Percentiles rank a stretch among this genome's conserved stretches.
phyloP scores from a whole-genome alignment of 1,284 basidiomycete species.

The Cryptococcus neoformans region DNA sequence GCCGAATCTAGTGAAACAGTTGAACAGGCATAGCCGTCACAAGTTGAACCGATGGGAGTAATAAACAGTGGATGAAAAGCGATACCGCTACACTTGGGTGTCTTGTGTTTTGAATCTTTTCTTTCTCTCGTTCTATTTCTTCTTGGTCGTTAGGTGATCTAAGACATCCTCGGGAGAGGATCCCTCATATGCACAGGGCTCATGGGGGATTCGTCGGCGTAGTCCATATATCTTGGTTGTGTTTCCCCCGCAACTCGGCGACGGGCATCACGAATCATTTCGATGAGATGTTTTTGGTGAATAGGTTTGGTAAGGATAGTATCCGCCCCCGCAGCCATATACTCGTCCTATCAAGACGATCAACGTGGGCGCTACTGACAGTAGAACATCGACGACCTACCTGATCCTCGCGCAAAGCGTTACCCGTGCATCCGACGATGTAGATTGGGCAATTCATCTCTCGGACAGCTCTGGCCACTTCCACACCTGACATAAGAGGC shows the following conservation, averaged over 20 bases:
- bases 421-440: constrained; percentile 65
- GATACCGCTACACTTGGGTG: no score
- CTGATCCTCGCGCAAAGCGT: constrained; percentile 61
- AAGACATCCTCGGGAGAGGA: no score
- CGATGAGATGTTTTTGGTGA: constrained; percentile 37
- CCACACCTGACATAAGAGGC: constrained; percentile 74
- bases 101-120: no score
- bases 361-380: background rate
- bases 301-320: constrained; percentile 44
- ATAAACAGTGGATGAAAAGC: no score
- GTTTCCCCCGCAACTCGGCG: constrained; percentile 32
- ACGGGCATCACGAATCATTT: constrained; percentile 37
- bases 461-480: constrained; percentile 64
- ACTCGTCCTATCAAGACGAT: constrained; percentile 58
- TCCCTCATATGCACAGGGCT: background rate
- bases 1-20: no score
- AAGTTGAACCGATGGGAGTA: no score
- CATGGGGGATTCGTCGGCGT: background rate
- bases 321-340: constrained; percentile 70
- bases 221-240: constrained; percentile 14
- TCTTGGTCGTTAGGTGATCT: no score
- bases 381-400: constrained; percentile 2
- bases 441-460: constrained; percentile 65
- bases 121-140: no score
- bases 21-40: no score